A percentile compares a stretch with the other conserved stretches of the same genome.
Evolutionary conservation across 2,329 filamentous ascomycete species (phyloP).

Genomic region (Rutstroemia sydowiana): DNA sequence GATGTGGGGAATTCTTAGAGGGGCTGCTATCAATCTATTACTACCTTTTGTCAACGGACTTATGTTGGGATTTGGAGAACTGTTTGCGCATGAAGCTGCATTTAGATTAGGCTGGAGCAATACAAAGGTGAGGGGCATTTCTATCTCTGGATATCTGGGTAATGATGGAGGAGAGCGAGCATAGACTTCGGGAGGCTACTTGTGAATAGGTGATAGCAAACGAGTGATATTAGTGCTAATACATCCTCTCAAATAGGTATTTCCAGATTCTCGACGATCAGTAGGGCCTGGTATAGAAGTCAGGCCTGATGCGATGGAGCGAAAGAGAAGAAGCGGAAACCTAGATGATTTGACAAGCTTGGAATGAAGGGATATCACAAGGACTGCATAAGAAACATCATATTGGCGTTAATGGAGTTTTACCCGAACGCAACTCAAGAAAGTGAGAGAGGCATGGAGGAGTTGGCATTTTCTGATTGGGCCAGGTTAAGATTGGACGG

Average conservation of each 20-base stretch:
- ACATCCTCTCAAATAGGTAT: conserved; percentile 22
- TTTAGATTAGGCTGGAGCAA: conserved; percentile 89
- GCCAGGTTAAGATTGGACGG: no score
- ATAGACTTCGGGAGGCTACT: not conserved
- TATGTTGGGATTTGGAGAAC: conserved; percentile 95
- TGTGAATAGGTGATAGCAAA: no score
- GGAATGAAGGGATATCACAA: conserved; percentile 23
- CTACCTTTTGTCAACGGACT: conserved; percentile 94
- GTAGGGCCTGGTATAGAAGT: conserved; percentile 80
- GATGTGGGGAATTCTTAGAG: conserved; percentile 74
- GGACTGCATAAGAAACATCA: not conserved
- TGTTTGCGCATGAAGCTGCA: conserved; percentile 93
- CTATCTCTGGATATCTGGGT: no score
- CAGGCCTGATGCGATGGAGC: conserved; percentile 52
- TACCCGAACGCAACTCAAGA: conserved; percentile 13
- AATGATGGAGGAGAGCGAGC: not conserved
- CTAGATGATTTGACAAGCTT: conserved; percentile 57
- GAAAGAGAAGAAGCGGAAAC: conserved; percentile 38
- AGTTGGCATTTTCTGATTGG: no score
- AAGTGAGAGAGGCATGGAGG: not conserved
- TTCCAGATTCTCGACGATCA: conserved; percentile 38
- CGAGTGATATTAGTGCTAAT: not conserved
- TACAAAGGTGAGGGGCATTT: conserved; percentile 62
- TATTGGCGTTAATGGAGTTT: conserved; percentile 22
- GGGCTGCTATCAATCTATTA: conserved; percentile 91